Evolutionary conservation across 768 basidiomycete genomes (phyloP).

Genomic region (Mycena vulgaris): DNA sequence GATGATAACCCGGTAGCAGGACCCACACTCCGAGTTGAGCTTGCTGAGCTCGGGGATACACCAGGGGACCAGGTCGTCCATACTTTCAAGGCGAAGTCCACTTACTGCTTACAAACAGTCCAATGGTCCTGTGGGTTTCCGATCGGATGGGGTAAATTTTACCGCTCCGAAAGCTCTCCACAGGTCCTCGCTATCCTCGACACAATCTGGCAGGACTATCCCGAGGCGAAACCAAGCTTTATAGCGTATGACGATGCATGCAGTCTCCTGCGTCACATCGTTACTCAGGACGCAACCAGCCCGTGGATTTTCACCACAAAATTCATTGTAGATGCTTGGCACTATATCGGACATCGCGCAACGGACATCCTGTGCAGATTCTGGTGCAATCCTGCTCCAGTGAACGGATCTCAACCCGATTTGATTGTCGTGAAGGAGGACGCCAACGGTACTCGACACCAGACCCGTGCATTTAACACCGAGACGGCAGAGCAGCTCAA

Average conservation of each 20-base stretch:
- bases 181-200: conserved; percentile 22
- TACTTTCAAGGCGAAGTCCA: conserved; percentile 32
- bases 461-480: neutral
- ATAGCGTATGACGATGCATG: conserved; percentile 6
- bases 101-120: neutral
- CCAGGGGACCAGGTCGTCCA: conserved; percentile 31
- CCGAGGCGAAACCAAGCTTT: neutral
- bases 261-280: neutral
- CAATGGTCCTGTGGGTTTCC: conserved; percentile 2
- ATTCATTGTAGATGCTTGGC: conserved; percentile 13
- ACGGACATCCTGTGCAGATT: conserved; percentile 2
- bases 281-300: neutral
- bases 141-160: conserved; percentile 1
- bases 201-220: neutral
- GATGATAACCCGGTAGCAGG: neutral
- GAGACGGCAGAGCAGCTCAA: neutral
- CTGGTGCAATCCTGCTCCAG: conserved; percentile 6
- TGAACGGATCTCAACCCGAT: conserved; percentile 11
- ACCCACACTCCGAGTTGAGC: conserved; percentile 2
- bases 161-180: conserved; percentile 5
- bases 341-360: conserved; percentile 1
- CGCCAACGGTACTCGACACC: neutral
- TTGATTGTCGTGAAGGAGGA: neutral
- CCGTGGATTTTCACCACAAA: neutral
- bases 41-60: conserved; percentile 15